Conservation (phyloP, 148 eudicot species). For the Chenopodium formosanum region DNA sequence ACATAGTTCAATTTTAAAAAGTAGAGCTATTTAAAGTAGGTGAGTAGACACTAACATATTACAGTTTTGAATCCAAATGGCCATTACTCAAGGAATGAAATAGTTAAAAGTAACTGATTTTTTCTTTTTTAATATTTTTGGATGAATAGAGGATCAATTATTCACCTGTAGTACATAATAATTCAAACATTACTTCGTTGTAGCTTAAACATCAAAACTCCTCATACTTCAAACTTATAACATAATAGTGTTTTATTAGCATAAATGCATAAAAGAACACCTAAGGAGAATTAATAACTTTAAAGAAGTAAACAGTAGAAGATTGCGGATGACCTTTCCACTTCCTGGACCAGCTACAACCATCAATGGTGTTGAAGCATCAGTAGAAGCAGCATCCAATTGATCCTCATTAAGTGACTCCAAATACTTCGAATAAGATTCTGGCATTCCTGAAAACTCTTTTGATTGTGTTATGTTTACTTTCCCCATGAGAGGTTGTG, state of each 20-base stretch:
- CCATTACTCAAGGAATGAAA: background rate
- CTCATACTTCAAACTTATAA: background rate
- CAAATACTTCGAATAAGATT: slow-evolving; percentile 62
- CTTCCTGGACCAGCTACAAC: slow-evolving; percentile 99
- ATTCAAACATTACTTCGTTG: background rate
- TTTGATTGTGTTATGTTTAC: slow-evolving; percentile 14
- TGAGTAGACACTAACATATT: too few species aligned
- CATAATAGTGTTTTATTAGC: too few species aligned
- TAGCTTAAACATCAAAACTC: slow-evolving; percentile 1
- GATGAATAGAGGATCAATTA: too few species aligned
- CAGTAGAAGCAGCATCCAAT: slow-evolving; percentile 81
- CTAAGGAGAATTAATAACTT: background rate
- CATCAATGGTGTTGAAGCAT: slow-evolving; percentile 70
- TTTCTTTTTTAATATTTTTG: too few species aligned
- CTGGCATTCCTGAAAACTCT: slow-evolving; percentile 48
- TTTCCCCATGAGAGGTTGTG: slow-evolving; percentile 21
- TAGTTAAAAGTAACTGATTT: too few species aligned
- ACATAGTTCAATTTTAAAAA: background rate
- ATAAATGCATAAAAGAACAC: slow-evolving; percentile 1
- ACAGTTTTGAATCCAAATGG: too few species aligned
- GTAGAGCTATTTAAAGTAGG: background rate
- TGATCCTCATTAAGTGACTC: slow-evolving; percentile 70
- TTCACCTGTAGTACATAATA: too few species aligned
- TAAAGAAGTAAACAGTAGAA: slow-evolving; percentile 1
- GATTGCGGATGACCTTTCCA: slow-evolving; percentile 65